phyloP scores from a whole-genome alignment of 1,284 basidiomycete genomes.

The Neolentinus lepideus region DNA sequence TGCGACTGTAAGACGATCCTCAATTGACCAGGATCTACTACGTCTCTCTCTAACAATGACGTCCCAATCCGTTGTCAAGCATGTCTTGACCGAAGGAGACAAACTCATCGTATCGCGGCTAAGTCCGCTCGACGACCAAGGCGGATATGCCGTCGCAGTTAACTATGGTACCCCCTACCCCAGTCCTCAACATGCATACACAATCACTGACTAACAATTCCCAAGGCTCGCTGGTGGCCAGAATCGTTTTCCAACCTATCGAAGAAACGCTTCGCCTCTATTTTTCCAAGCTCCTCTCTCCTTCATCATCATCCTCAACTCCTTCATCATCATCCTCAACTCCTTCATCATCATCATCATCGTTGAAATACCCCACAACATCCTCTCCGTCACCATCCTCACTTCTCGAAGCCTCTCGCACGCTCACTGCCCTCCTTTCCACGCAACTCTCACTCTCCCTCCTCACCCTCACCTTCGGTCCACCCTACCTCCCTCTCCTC shows the following conservation, averaged over 20 bases:
- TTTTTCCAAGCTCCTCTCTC: constrained; percentile 66
- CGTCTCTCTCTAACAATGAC: constrained; percentile 75
- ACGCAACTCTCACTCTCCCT: constrained; percentile 65
- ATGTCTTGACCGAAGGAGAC: constrained; percentile 93
- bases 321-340: constrained; percentile 12
- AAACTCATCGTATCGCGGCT: constrained; percentile 82
- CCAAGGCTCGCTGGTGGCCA: constrained; percentile 89
- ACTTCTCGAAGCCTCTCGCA: constrained; percentile 27
- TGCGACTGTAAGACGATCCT: constrained; percentile 7
- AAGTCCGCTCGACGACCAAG: constrained; percentile 81
- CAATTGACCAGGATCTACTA: constrained; percentile 46
- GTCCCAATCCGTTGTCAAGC: constrained; percentile 84
- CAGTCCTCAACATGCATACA: too few relatives aligned
- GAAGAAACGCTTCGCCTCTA: constrained; percentile 87
- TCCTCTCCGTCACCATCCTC: constrained; percentile 7
- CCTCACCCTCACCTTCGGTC: constrained; percentile 68
- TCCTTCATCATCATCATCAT: constrained; percentile 8
- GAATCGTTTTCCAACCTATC: constrained; percentile 88
- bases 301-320: constrained; percentile 9
- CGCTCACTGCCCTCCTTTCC: constrained; percentile 53
- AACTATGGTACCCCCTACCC: constrained; percentile 91
- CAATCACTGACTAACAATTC: too few relatives aligned
- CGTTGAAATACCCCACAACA: too few relatives aligned
- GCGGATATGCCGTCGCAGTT: constrained; percentile 89
- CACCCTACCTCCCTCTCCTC: constrained; percentile 65